These are phyloP conservation scores for Mortierella claussenii DNA, from an alignment of 192 early-diverging fungal species.

Conservation along the genomic window DNA sequence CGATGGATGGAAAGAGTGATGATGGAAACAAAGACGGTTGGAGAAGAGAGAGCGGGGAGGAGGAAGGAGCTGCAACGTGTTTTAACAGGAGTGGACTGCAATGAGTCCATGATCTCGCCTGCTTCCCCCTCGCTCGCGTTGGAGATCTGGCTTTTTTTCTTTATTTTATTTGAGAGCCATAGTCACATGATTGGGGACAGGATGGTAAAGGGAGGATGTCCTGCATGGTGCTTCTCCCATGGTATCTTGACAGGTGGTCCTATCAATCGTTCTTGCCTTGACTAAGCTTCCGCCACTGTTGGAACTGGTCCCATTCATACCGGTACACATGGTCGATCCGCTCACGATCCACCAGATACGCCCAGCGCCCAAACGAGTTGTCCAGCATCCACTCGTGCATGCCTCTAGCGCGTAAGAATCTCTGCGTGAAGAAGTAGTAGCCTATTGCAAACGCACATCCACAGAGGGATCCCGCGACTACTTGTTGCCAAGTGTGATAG, in stretches of 20 bases:
- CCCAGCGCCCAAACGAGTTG: constrained; percentile 31
- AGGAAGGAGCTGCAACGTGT: neutral
- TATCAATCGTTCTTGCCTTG: constrained; percentile 14
- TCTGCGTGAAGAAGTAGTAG: constrained; percentile 65
- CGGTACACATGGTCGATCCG: constrained; percentile 35
- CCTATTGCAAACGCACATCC: constrained; percentile 66
- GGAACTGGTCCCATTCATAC: constrained; percentile 45
- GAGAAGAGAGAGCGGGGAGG: no score
- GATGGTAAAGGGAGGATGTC: neutral
- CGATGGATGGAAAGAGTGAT: neutral
- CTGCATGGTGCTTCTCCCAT: no score
- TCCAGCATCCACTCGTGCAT: constrained; percentile 50
- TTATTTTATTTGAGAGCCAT: no score
- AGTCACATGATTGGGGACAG: neutral
- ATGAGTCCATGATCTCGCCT: no score
- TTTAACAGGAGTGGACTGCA: neutral
- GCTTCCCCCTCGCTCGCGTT: neutral
- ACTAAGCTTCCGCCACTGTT: constrained; percentile 36
- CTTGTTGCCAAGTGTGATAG: constrained; percentile 81
- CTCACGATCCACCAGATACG: constrained; percentile 22
- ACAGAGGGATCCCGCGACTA: constrained; percentile 65
- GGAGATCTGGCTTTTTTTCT: neutral
- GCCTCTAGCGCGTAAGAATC: constrained; percentile 54
- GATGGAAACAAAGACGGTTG: constrained; percentile 7
- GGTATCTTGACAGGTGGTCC: no score